Conservation (phyloP, 1,284 basidiomycete species). For the Amylostereum chailletii region DNA sequence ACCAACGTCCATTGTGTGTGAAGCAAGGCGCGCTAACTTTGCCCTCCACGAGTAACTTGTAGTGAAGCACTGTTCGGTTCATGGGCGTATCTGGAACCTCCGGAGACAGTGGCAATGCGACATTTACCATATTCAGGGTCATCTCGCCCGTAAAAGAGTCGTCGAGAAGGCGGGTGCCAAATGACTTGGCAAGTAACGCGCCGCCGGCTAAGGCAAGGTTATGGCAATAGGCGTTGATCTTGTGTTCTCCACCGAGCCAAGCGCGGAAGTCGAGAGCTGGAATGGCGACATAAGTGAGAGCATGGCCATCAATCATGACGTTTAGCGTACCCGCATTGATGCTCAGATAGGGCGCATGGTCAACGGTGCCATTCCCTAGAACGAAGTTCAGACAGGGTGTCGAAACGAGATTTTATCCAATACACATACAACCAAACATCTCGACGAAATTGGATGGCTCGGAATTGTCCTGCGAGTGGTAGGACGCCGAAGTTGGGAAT, state of each 20-base stretch:
- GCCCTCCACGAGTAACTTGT: slow-evolving; percentile 31
- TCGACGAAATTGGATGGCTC: slow-evolving; percentile 38
- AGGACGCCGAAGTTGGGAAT: slow-evolving; percentile 60
- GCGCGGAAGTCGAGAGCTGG: slow-evolving; percentile 71
- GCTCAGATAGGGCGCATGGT: slow-evolving; percentile 46
- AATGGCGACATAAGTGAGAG: slow-evolving; percentile 6
- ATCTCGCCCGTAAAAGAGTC: slow-evolving; percentile 47
- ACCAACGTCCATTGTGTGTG: slow-evolving; percentile 60
- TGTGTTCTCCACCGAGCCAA: slow-evolving; percentile 77
- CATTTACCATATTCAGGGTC: slow-evolving; percentile 66
- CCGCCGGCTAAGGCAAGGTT: slow-evolving; percentile 70
- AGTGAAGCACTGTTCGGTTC: slow-evolving; percentile 24
- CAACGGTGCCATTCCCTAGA: slow-evolving; percentile 66
- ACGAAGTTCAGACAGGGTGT: not conserved
- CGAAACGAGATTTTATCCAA: slow-evolving; percentile 9
- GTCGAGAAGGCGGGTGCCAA: slow-evolving; percentile 61
- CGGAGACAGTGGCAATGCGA: slow-evolving; percentile 38
- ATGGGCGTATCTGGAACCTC: slow-evolving; percentile 16
- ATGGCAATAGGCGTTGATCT: slow-evolving; percentile 73
- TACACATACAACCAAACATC: slow-evolving; percentile 50
- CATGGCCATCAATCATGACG: slow-evolving; percentile 3
- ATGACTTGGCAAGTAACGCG: slow-evolving; percentile 48
- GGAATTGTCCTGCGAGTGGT: slow-evolving; percentile 10
- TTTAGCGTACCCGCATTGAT: slow-evolving; percentile 40
- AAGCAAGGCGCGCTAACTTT: slow-evolving; percentile 37